Conservation (phyloP, 2,329 filamentous ascomycete genomes). For the Ophiostoma sp. region DNA sequence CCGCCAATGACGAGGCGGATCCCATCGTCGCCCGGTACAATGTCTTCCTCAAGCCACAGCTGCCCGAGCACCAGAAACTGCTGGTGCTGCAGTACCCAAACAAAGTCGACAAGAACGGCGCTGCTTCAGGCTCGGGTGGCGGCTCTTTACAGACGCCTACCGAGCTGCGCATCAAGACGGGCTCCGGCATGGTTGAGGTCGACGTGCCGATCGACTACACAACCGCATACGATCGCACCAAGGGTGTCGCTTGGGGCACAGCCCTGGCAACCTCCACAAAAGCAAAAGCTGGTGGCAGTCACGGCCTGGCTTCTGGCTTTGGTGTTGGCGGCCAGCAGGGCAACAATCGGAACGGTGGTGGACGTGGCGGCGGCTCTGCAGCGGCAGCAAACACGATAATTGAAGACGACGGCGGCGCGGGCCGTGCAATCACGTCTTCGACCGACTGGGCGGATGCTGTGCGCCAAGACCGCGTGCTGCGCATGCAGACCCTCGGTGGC, state of each 20-base stretch:
- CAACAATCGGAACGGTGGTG: slow-evolving; percentile 29
- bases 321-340: slow-evolving; percentile 48
- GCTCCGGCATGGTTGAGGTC: slow-evolving; percentile 79
- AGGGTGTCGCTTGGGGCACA: slow-evolving; percentile 78
- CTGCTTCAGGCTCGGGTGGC: slow-evolving; percentile 26
- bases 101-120: slow-evolving; percentile 54
- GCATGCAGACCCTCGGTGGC: slow-evolving; percentile 79
- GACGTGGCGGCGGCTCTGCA: slow-evolving; percentile 13
- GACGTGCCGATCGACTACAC: slow-evolving; percentile 77
- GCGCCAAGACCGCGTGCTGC: slow-evolving; percentile 64
- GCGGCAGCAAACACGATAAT: slow-evolving; percentile 14
- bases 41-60: slow-evolving; percentile 74
- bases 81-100: slow-evolving; percentile 89
- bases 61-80: slow-evolving; percentile 57
- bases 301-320: slow-evolving; percentile 69
- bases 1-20: slow-evolving; percentile 51
- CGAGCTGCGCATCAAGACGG: slow-evolving; percentile 74
- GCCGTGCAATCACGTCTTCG: slow-evolving; percentile 28
- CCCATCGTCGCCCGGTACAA: slow-evolving; percentile 72
- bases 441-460: slow-evolving; percentile 63
- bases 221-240: slow-evolving; percentile 72
- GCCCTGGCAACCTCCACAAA: slow-evolving; percentile 59
- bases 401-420: slow-evolving; percentile 15
- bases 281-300: slow-evolving; percentile 57
- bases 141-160: slow-evolving; percentile 50